These are phyloP conservation scores for Cinchona pubescens DNA, from an alignment of 257 asterid genomes.

Conservation along the genomic window DNA sequence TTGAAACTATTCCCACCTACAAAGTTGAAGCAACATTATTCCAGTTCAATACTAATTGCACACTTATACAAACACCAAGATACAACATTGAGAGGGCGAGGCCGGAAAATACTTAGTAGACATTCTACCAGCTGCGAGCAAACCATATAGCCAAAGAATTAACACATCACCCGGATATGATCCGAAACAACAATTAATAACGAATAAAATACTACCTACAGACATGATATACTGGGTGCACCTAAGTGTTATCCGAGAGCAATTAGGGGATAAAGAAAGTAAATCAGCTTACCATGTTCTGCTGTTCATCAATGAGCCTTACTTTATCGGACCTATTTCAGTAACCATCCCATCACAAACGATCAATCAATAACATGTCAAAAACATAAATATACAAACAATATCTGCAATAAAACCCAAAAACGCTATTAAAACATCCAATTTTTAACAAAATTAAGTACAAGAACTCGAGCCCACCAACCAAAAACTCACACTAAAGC, in stretches of 20 bases:
- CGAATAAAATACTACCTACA: background rate
- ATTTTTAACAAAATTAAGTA: background rate
- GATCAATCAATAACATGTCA: background rate
- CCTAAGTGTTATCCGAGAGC: background rate
- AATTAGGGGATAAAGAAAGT: background rate
- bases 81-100: background rate
- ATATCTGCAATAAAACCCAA: background rate
- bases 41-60: constrained; percentile 4
- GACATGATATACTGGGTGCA: background rate
- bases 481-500: background rate
- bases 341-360: constrained; percentile 19
- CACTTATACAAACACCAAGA: background rate
- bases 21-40: constrained; percentile 23
- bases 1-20: constrained; percentile 81
- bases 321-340: constrained; percentile 75
- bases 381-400: constrained; percentile 4
- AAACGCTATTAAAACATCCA: background rate
- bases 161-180: no score
- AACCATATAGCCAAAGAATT: background rate
- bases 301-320: constrained; percentile 85
- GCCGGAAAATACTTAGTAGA: background rate
- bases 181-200: no score
- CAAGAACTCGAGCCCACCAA: background rate
- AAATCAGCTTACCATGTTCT: constrained; percentile 73
- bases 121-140: background rate